These are phyloP conservation scores for Fraxinus sp. DNA, from an alignment of 305 asterid species.

Conservation along the genomic window DNA sequence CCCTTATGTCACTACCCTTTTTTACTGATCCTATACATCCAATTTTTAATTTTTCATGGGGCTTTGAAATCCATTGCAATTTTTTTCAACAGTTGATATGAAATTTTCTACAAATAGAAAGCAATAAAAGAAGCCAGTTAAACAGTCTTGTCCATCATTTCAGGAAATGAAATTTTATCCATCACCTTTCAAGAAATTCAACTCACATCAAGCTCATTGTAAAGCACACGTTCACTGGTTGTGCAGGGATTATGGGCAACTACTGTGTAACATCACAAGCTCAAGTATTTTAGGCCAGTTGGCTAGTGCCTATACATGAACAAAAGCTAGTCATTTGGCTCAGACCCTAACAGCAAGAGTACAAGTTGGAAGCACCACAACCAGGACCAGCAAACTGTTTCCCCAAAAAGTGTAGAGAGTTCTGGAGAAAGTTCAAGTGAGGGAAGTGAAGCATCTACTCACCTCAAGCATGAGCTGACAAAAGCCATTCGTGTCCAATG, in stretches of 20 bases:
- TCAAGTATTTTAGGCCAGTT: not conserved
- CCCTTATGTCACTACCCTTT: not conserved
- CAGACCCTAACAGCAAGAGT: not conserved
- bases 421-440: slow-evolving; percentile 8
- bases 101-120: not conserved
- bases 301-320: not conserved
- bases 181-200: not conserved
- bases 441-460: slow-evolving; percentile 21
- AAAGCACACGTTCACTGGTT: not conserved
- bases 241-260: not conserved
- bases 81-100: not conserved
- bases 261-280: not conserved
- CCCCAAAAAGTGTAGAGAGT: not conserved
- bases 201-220: not conserved
- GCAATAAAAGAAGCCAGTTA: not conserved
- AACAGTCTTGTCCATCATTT: slow-evolving; percentile 7
- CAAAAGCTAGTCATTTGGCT: not conserved
- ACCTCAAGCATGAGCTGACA: slow-evolving; percentile 99
- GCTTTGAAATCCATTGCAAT: not conserved
- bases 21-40: not conserved
- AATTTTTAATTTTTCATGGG: not conserved
- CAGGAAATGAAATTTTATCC: not conserved
- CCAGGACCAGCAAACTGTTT: slow-evolving; percentile 2
- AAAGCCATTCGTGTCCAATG: slow-evolving; percentile 88
- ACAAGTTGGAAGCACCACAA: not conserved